A percentile compares a stretch with the other conserved stretches of the same genome.
These are phyloP conservation scores for Clavispora asparagi DNA, from an alignment of 805 yeast genomes.

Conservation along the genomic window DNA sequence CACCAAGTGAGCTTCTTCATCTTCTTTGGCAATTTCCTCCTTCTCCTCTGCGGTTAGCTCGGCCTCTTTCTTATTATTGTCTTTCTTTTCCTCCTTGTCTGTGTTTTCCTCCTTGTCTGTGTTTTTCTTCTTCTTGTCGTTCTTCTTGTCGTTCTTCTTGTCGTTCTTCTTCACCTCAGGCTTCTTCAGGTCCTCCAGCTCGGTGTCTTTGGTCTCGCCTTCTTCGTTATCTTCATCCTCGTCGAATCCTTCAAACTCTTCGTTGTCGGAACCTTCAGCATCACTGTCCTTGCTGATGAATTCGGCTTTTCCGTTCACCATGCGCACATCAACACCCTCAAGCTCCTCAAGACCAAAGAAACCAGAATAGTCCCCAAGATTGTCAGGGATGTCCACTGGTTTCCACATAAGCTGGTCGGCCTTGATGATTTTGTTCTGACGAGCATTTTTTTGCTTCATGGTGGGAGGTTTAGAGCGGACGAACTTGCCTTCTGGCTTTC, in stretches of 20 bases:
- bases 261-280: slow-evolving; percentile 20
- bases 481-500: neutral
- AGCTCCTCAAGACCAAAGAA: slow-evolving; percentile 90
- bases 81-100: neutral
- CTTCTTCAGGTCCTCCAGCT: neutral
- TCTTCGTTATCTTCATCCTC: slow-evolving; percentile 19
- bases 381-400: slow-evolving; percentile 74
- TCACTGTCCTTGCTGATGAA: slow-evolving; percentile 36
- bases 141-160: neutral
- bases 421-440: slow-evolving; percentile 37
- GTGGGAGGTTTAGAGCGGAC: slow-evolving; percentile 13
- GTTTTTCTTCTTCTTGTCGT: neutral
- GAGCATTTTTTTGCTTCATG: slow-evolving; percentile 25
- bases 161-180: neutral
- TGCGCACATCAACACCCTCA: slow-evolving; percentile 84
- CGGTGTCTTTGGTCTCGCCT: slow-evolving; percentile 1
- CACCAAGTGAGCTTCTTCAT: slow-evolving; percentile 12
- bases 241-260: slow-evolving; percentile 15
- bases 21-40: slow-evolving; percentile 15
- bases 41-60: slow-evolving; percentile 5
- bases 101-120: neutral
- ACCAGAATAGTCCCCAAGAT: slow-evolving; percentile 82
- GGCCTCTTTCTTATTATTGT: slow-evolving; percentile 2
- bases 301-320: slow-evolving; percentile 61
- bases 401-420: slow-evolving; percentile 68